phyloP scores from a whole-genome alignment of 352 stramenopile species.

The Phytophthora idaei region DNA sequence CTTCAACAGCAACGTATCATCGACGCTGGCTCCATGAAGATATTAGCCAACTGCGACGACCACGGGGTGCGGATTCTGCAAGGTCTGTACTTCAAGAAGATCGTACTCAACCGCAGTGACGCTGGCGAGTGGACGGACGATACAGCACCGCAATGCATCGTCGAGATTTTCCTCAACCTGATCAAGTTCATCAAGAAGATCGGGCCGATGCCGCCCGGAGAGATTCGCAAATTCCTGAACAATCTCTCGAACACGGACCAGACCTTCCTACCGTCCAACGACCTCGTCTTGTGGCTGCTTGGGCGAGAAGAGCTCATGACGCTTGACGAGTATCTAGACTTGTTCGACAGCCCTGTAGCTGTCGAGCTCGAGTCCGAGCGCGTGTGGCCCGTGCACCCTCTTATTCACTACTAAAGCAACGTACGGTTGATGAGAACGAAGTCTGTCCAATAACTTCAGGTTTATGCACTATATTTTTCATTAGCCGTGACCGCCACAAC shows the following conservation, averaged over 20 bases:
- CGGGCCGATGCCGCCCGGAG: slow-evolving; percentile 47
- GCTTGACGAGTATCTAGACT: slow-evolving; percentile 56
- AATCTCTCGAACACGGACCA: slow-evolving; percentile 72
- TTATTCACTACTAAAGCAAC: slow-evolving; percentile 60
- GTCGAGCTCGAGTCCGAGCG: slow-evolving; percentile 73
- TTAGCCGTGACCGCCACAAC: background rate
- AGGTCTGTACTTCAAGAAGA: slow-evolving; percentile 73
- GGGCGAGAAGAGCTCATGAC: slow-evolving; percentile 67
- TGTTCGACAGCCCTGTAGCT: slow-evolving; percentile 47
- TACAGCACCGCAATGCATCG: slow-evolving; percentile 39
- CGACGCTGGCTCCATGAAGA: slow-evolving; percentile 47
- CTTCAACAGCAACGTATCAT: slow-evolving; percentile 46
- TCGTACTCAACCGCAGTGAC: slow-evolving; percentile 41
- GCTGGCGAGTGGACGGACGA: slow-evolving; percentile 54
- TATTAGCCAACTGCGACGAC: slow-evolving; percentile 71
- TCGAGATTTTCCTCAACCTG: slow-evolving; percentile 60
- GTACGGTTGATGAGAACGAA: background rate
- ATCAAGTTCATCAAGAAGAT: slow-evolving; percentile 73
- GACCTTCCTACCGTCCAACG: slow-evolving; percentile 58
- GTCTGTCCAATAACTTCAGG: background rate
- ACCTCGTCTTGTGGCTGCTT: slow-evolving; percentile 62
- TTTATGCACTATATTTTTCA: background rate
- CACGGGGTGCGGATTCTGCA: slow-evolving; percentile 55
- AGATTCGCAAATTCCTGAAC: slow-evolving; percentile 64
- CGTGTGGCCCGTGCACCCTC: slow-evolving; percentile 74